Evolutionary conservation across 352 stramenopile species (phyloP).

Genomic region (Phytophthora cryptogea): DNA sequence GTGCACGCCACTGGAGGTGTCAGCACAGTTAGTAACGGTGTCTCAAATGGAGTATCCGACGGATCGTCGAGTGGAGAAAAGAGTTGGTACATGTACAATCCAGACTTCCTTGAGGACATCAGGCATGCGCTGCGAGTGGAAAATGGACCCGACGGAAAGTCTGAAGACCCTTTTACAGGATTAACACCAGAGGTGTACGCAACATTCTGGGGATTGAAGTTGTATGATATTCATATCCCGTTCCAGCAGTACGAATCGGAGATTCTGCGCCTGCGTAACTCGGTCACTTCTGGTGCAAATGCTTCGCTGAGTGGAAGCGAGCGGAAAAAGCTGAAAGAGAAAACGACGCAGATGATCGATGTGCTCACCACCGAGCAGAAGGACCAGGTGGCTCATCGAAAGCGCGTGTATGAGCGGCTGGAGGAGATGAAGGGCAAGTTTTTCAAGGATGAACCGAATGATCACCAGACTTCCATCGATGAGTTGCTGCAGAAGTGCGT

Average conservation of each 20-base stretch:
- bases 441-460: slow-evolving; percentile 50
- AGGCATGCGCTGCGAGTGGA: slow-evolving; percentile 37
- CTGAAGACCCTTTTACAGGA: slow-evolving; percentile 58
- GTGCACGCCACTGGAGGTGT: slow-evolving; percentile 48
- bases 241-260: slow-evolving; percentile 87
- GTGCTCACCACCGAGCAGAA: slow-evolving; percentile 86
- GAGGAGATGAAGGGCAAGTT: slow-evolving; percentile 74
- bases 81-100: slow-evolving; percentile 77
- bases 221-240: slow-evolving; percentile 89
- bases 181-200: slow-evolving; percentile 81
- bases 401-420: slow-evolving; percentile 80
- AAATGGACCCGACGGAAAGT: slow-evolving; percentile 20
- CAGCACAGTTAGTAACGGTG: slow-evolving; percentile 32
- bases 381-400: slow-evolving; percentile 83
- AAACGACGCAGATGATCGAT: slow-evolving; percentile 78
- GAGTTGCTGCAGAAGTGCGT: slow-evolving; percentile 85
- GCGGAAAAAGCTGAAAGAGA: slow-evolving; percentile 84
- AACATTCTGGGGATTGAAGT: slow-evolving; percentile 86
- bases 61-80: slow-evolving; percentile 17
- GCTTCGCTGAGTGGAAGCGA: slow-evolving; percentile 52
- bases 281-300: slow-evolving; percentile 42
- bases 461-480: slow-evolving; percentile 54
- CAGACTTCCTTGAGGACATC: slow-evolving; percentile 63
- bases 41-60: slow-evolving; percentile 13
- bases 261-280: slow-evolving; percentile 74